A percentile compares a stretch with the other conserved stretches of the same genome.
Evolutionary conservation across 192 early-diverging fungal species (phyloP).

Genomic region (Lunasporangiospora selenospora): DNA sequence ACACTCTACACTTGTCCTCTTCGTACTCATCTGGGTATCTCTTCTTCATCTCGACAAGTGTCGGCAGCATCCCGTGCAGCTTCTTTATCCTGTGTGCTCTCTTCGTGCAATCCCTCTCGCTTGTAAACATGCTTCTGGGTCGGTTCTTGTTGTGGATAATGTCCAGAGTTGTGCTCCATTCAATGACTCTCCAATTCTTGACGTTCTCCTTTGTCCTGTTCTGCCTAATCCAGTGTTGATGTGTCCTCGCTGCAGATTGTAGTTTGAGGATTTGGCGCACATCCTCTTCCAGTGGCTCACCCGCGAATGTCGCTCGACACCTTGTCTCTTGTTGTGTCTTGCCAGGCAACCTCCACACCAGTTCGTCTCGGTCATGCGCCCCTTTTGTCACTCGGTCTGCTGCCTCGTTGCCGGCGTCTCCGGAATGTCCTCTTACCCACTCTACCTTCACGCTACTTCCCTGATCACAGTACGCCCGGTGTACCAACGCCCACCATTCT

Average conservation of each 20-base stretch:
- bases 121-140: conserved; percentile 1
- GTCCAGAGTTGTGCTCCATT: background rate
- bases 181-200: conserved; percentile 5
- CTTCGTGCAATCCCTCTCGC: conserved; percentile 2
- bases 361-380: too few species aligned
- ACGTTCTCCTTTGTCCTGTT: conserved; percentile 2
- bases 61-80: conserved; percentile 18
- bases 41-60: conserved; percentile 1
- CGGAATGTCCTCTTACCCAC: too few species aligned
- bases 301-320: background rate
- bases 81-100: conserved; percentile 18
- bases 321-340: too few species aligned
- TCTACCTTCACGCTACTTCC: too few species aligned
- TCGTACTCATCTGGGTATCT: conserved; percentile 10
- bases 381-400: too few species aligned
- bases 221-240: background rate
- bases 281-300: background rate
- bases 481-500: too few species aligned
- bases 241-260: conserved; percentile 9
- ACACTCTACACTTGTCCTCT: conserved; percentile 26
- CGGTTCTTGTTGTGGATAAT: conserved; percentile 6
- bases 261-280: conserved; percentile 1
- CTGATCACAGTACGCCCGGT: too few species aligned
- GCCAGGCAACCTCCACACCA: too few species aligned
- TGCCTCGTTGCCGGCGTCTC: too few species aligned